Evolutionary conservation across 164 flowering plant genomes (phyloP).

Genomic region (Malania oleifera): DNA sequence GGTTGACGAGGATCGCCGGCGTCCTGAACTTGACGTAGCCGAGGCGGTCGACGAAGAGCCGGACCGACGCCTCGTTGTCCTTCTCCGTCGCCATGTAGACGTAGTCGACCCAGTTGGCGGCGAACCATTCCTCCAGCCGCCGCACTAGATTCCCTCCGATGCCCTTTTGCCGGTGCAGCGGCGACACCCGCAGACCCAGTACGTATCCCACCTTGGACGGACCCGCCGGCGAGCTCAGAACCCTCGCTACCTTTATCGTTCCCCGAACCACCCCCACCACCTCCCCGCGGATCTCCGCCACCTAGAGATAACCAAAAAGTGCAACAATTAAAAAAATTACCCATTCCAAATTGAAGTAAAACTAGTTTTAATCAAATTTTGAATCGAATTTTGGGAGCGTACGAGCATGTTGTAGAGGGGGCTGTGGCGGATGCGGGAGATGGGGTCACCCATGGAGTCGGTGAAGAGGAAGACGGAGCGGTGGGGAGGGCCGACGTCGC

Average conservation of each 20-base stretch:
- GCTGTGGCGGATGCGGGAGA: constrained; percentile 55
- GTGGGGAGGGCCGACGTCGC: constrained; percentile 52
- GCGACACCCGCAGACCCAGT: constrained; percentile 61
- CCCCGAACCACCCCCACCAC: constrained; percentile 70
- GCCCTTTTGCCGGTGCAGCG: constrained; percentile 42
- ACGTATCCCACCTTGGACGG: constrained; percentile 54
- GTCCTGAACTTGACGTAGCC: constrained; percentile 45
- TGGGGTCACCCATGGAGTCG: constrained; percentile 73
- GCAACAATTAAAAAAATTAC: background rate
- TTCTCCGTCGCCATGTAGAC: constrained; percentile 79
- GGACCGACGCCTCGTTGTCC: constrained; percentile 53
- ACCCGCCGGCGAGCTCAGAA: constrained; percentile 12
- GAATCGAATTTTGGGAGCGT: constrained; percentile 1
- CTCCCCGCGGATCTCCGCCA: constrained; percentile 51
- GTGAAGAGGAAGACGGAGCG: constrained; percentile 43
- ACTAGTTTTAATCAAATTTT: background rate
- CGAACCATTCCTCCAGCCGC: constrained; percentile 60
- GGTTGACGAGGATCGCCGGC: constrained; percentile 53
- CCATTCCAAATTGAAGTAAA: background rate
- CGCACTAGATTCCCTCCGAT: constrained; percentile 46
- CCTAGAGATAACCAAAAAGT: constrained; percentile 26
- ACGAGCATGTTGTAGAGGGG: constrained; percentile 65
- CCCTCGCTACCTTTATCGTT: constrained; percentile 41
- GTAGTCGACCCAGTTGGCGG: constrained; percentile 38
- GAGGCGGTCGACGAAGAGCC: constrained; percentile 45